phyloP scores from a whole-genome alignment of 1,139 yeast species.

The Candida sanyaensis region DNA sequence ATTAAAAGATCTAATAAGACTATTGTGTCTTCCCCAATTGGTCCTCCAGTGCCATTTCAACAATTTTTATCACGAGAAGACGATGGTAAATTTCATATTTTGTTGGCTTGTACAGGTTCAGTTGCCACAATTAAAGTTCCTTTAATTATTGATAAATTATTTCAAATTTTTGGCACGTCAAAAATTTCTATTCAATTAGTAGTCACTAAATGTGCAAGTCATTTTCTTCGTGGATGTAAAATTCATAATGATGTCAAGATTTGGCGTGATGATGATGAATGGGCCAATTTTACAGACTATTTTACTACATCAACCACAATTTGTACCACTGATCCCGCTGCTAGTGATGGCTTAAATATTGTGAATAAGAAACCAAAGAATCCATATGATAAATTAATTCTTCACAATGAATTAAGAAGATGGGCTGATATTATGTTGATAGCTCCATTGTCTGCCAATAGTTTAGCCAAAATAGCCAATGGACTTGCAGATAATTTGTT shows the following conservation, averaged over 20 bases:
- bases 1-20: constrained; percentile 33
- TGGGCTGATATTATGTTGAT: constrained; percentile 95
- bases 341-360: background rate
- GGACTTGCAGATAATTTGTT: constrained; percentile 89
- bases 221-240: constrained; percentile 76
- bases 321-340: constrained; percentile 4
- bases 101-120: constrained; percentile 92
- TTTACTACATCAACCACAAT: constrained; percentile 14
- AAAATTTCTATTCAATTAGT: constrained; percentile 83
- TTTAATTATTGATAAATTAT: constrained; percentile 76
- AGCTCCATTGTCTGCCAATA: constrained; percentile 93
- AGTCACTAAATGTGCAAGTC: constrained; percentile 80
- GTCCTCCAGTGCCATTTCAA: constrained; percentile 74
- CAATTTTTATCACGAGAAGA: constrained; percentile 70
- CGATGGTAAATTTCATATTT: constrained; percentile 80
- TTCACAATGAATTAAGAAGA: constrained; percentile 85
- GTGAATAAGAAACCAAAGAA: constrained; percentile 33
- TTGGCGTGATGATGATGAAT: constrained; percentile 94
- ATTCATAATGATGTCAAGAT: constrained; percentile 81
- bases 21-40: constrained; percentile 55
- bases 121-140: constrained; percentile 96
- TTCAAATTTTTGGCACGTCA: constrained; percentile 69
- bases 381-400: constrained; percentile 50
- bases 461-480: constrained; percentile 85
- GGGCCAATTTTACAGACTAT: constrained; percentile 60